Evolutionary conservation across 805 yeast species (phyloP), one percentile per base, ranked within the genome.

Genomic region (Debaryomyces tyrocola): DNA sequence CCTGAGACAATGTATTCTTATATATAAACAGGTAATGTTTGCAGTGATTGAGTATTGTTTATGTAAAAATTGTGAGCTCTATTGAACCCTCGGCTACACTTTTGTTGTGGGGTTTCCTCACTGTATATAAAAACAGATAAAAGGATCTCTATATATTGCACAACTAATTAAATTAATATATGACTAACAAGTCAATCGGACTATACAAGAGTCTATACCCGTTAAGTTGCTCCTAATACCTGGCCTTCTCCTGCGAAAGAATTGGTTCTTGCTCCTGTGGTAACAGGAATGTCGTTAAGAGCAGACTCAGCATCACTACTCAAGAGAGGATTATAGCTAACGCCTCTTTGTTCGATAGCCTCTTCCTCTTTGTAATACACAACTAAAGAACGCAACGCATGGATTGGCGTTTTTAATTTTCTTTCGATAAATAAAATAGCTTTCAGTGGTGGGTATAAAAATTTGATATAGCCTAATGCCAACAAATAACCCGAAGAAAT

Each of bases 361-460:
- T 80, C 85, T 37, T 69, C 75, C 66, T 88, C 96, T 47, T 69
- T 75, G 50, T 82, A 74, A 61, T 78, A 88, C 37, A 66, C 67
- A 44, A 86, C 79, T 28, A 77, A 64, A 6, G 68, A 53, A 34
- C 87, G 84, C 50, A 88, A 74, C 48, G 73, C 57, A 7, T 64
- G 64, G 49, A 89, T 89, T 17, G 74, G 66, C 2, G 59, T 58
- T 7, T 70, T 73, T 11, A 85, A 59, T 52, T 78, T 78, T 11
- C 54, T 45, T 66, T 90, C 97, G 44, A 87, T 84, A 65, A 73
- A 81, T 49, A 80, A 77, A 8, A 88, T 77, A 2, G 81, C 73
- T 53, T 79, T 73, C 37, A 85, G 77, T 6, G 90, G 88, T 11
- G 94, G 95, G 39, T 79, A 77, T 48, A 89, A 64, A 41, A 74